Conservation (phyloP, 345 rosid species). For the Salix viminalis region DNA sequence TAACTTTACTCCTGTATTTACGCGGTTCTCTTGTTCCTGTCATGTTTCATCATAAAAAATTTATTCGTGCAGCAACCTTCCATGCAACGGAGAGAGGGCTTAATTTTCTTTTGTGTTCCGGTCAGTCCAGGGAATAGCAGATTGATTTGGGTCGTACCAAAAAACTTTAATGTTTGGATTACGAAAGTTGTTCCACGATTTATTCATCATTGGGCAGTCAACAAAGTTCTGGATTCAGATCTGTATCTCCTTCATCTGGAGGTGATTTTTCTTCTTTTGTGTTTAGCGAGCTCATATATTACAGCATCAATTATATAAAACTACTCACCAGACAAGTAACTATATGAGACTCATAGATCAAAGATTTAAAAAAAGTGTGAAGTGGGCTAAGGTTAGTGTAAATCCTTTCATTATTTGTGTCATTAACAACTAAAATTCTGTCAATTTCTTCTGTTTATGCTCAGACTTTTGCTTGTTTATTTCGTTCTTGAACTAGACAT, state of each 20-base stretch:
- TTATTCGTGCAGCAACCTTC: constrained; percentile 23
- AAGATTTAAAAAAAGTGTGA: too few species aligned
- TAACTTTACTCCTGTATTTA: too few species aligned
- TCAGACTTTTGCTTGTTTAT: too few species aligned
- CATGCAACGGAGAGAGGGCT: constrained; percentile 33
- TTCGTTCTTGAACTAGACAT: too few species aligned
- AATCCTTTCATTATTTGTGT: too few species aligned
- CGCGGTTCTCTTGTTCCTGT: neutral
- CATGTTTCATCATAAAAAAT: neutral
- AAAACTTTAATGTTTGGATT: constrained; percentile 60
- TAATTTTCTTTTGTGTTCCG: constrained; percentile 82
- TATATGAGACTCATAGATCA: too few species aligned
- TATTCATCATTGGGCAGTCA: constrained; percentile 69
- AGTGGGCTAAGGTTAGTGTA: neutral
- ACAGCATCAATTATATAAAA: too few species aligned
- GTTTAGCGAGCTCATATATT: too few species aligned
- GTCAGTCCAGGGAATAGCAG: constrained; percentile 89
- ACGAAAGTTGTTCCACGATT: constrained; percentile 76
- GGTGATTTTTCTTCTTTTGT: constrained; percentile 34
- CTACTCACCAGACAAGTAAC: neutral
- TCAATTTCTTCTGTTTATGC: too few species aligned
- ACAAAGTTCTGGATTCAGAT: constrained; percentile 83
- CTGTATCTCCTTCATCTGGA: constrained; percentile 82
- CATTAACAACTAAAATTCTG: too few species aligned
- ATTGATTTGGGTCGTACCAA: constrained; percentile 76